Evolutionary conservation across 345 rosid genomes (phyloP), one percentile per base, ranked within the genome.

Genomic region (Adansonia digitata): DNA sequence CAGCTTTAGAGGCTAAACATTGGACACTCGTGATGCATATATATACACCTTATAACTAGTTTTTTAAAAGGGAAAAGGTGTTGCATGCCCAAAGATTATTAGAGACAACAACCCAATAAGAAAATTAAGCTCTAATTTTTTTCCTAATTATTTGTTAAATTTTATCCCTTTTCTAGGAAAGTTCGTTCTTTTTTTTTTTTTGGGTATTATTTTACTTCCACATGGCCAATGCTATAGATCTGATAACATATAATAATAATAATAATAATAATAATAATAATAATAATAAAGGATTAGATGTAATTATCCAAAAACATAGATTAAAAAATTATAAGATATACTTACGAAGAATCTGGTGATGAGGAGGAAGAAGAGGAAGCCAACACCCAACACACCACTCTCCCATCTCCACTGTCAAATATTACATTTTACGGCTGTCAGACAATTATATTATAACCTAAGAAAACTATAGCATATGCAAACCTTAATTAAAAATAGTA

Each of bases 371-470:
- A 92, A 82, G 24, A 94, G 91, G 81, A 94, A 94, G 80, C 90
- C 79, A 67, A 84, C 81, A 22, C 98, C 98, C 77, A 94, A 72
- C 14, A 92, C 81, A 2, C 82, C 91, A 82, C 94, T 90, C 80
- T 94, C 97, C 98, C 98, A 94, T 84, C 91, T 81, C 98, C 98
- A 94, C 98, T 94, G 96, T 81, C 64, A 78, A 26, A 46, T 53
- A 34, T 22, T 1, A n/a, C 5, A 60, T 7, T 20, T 42, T 9
- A 29, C 14, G n/a, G 26, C 6, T 17, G 69, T 71, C 45, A 78
- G 61, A 63, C 39, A 11, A 26, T 12, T 14, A 7, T 18, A 76
- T 45, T 53, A 18, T 49, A 22, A 31, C 22, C 35, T 45, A 12
- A 53, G 14, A 62, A 64, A 70, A 34, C 37, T 29, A 60, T 1